Evolutionary conservation across 2,329 filamentous ascomycete genomes (phyloP).

Genomic region (Arachnopeziza araneosa): DNA sequence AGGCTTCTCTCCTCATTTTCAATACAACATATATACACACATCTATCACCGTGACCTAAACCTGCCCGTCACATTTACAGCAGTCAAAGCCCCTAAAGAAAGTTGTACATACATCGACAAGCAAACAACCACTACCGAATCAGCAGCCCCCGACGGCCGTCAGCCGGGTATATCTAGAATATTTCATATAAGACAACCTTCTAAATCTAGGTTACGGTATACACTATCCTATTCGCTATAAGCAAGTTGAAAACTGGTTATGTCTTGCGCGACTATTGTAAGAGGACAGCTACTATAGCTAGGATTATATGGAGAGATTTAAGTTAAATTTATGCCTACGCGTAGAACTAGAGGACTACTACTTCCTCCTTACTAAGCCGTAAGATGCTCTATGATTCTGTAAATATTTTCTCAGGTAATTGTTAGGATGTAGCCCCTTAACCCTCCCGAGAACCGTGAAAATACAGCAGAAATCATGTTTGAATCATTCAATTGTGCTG

Average conservation of each 20-base stretch:
- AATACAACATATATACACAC: too few relatives aligned
- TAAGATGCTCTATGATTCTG: constrained; percentile 41
- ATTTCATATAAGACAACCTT: not conserved
- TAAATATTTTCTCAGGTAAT: not conserved
- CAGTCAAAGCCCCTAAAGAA: too few relatives aligned
- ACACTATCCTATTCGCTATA: constrained; percentile 96
- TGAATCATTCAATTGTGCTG: constrained; percentile 77
- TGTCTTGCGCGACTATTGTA: not conserved
- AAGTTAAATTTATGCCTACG: constrained; percentile 99
- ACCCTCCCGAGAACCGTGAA: constrained; percentile 97
- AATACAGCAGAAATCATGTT: constrained; percentile 99
- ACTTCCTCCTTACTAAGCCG: constrained; percentile 95
- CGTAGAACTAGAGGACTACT: constrained; percentile 97
- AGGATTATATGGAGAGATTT: constrained; percentile 99
- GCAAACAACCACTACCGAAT: too few relatives aligned
- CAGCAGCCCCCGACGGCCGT: too few relatives aligned
- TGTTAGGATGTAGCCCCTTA: constrained; percentile 64
- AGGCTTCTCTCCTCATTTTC: too few relatives aligned
- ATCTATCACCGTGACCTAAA: too few relatives aligned
- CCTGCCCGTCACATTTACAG: too few relatives aligned
- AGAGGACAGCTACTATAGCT: constrained; percentile 17
- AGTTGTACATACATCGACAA: too few relatives aligned
- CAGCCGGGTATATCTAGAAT: constrained; percentile 55
- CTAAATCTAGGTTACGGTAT: constrained; percentile 71
- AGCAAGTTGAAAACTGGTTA: constrained; percentile 99